Conservation (phyloP, 1,284 basidiomycete species). For the Pascua guehoae region DNA sequence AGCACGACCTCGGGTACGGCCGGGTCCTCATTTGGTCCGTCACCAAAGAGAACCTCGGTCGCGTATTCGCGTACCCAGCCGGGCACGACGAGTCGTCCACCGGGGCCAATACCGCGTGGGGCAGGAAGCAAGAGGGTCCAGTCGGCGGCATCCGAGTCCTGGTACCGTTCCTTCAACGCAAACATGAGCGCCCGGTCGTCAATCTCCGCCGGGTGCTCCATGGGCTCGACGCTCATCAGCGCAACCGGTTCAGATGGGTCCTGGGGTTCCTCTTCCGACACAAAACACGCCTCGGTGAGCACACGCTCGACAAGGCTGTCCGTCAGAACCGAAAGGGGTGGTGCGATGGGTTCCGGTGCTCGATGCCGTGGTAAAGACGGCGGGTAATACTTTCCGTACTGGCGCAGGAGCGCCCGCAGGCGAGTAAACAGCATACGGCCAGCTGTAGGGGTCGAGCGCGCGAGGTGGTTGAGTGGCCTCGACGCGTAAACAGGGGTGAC, state of each 20-base stretch:
- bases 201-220: conserved; percentile 5
- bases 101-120: conserved; percentile 1
- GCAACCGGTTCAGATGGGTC: background rate
- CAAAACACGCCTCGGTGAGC: conserved; percentile 43
- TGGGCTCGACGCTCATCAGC: background rate
- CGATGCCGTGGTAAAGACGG: background rate
- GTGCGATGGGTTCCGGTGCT: background rate
- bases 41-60: conserved; percentile 84
- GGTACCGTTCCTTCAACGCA: conserved; percentile 18
- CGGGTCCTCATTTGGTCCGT: conserved; percentile 66
- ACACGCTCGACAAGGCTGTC: conserved; percentile 35
- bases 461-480: conserved; percentile 73
- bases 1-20: conserved; percentile 77
- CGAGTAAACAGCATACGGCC: conserved; percentile 70
- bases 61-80: conserved; percentile 92
- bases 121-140: conserved; percentile 19
- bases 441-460: conserved; percentile 77
- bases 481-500: conserved; percentile 83
- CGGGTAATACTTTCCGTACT: conserved; percentile 56
- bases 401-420: conserved; percentile 69
- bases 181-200: conserved; percentile 17
- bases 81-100: conserved; percentile 63
- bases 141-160: conserved; percentile 17
- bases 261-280: conserved; percentile 5
- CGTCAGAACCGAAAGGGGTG: conserved; percentile 18